Evolutionary conservation across 2,329 filamentous ascomycete genomes (phyloP).

Genomic region (Ciborinia camelliae): DNA sequence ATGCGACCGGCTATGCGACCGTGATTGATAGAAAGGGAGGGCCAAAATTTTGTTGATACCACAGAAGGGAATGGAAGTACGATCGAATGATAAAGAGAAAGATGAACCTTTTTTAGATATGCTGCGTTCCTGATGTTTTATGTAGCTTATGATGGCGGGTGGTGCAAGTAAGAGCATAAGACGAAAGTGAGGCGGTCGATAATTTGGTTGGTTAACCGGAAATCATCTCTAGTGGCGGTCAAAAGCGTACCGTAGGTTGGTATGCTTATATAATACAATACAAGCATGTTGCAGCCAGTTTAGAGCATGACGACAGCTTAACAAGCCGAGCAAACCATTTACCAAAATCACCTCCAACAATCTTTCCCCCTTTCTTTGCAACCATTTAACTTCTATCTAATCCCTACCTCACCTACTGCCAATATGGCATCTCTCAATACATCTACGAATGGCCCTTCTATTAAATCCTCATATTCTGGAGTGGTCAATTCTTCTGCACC

Average conservation of each 20-base stretch:
- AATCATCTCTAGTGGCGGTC: conserved; percentile 8
- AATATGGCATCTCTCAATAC: conserved; percentile 76
- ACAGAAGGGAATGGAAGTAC: conserved; percentile 4
- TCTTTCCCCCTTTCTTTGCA: not conserved
- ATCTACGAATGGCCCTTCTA: conserved; percentile 75
- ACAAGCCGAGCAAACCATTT: conserved; percentile 6
- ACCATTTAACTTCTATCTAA: not conserved
- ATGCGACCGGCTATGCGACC: conserved; percentile 6
- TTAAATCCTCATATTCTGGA: conserved; percentile 76
- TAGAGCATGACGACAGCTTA: conserved; percentile 17
- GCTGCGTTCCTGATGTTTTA: conserved; percentile 2
- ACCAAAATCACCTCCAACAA: conserved; percentile 1
- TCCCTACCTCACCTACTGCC: conserved; percentile 10
- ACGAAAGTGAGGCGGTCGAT: conserved; percentile 15
- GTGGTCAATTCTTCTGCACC: conserved; percentile 60
- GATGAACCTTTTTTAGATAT: conserved; percentile 12
- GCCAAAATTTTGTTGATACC: not conserved
- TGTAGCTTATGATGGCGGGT: not conserved
- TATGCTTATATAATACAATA: conserved; percentile 1
- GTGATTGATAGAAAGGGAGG: conserved; percentile 14
- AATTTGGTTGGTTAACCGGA: conserved; percentile 1
- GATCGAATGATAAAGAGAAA: not conserved
- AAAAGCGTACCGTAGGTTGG: not conserved
- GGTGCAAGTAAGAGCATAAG: not conserved
- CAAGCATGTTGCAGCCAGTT: conserved; percentile 11